Conservation (phyloP, 345 rosid genomes). For the Trapa incisa region DNA sequence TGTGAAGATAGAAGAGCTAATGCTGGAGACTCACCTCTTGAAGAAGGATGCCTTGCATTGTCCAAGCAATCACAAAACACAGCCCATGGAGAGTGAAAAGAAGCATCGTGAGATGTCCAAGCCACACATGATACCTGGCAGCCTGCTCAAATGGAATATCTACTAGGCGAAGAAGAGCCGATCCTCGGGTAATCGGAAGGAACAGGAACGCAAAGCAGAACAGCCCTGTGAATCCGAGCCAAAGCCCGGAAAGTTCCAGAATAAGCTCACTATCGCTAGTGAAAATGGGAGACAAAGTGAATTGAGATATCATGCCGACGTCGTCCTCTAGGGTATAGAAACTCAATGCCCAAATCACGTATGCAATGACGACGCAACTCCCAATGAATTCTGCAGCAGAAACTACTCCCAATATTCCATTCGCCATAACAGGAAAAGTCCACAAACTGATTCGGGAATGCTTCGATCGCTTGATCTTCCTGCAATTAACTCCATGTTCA, state of each 20-base stretch:
- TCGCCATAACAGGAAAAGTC: slow-evolving; percentile 80
- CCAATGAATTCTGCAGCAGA: slow-evolving; percentile 85
- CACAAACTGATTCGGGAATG: slow-evolving; percentile 48
- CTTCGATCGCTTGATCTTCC: slow-evolving; percentile 34
- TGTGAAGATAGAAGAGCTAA: background rate
- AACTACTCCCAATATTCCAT: slow-evolving; percentile 88
- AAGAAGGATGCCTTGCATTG: slow-evolving; percentile 40
- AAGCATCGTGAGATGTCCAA: slow-evolving; percentile 75
- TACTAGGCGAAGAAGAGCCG: slow-evolving; percentile 61
- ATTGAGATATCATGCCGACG: slow-evolving; percentile 24
- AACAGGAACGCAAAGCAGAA: slow-evolving; percentile 62
- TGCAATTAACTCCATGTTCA: slow-evolving; percentile 4
- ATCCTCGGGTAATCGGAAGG: slow-evolving; percentile 79
- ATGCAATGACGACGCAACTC: slow-evolving; percentile 44
- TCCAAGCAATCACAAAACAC: slow-evolving; percentile 44
- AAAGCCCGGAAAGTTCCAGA: slow-evolving; percentile 39
- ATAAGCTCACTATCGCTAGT: slow-evolving; percentile 21
- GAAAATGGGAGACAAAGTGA: slow-evolving; percentile 17
- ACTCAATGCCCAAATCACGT: slow-evolving; percentile 51
- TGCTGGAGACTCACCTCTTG: slow-evolving; percentile 34
- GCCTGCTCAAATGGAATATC: slow-evolving; percentile 93
- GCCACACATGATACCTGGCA: slow-evolving; percentile 84
- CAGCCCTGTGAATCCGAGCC: slow-evolving; percentile 55
- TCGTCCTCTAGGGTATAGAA: slow-evolving; percentile 44
- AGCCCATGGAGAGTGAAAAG: slow-evolving; percentile 80